Base-by-base conservation (phyloP, 2,329 filamentous ascomycete genomes). In the Paecilomyces niveus region DNA sequence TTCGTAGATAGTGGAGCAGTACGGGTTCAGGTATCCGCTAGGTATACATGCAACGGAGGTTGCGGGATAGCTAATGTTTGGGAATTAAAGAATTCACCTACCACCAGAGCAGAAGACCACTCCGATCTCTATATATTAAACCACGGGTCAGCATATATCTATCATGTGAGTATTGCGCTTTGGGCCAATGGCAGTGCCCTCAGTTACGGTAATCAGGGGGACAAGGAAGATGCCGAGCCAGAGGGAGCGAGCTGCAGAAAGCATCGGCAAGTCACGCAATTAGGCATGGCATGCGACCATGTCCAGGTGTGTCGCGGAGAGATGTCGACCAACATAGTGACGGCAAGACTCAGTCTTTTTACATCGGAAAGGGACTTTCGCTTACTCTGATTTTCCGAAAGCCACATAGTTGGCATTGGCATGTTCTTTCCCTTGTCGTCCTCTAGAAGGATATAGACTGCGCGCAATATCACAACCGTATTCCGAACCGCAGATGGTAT, bases 71-170 rank as follows among this genome's bases (percentile, higher is more conserved):
- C 15, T 18, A 22, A 45, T 18, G 5, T 18, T 45, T 45, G 39
- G 15, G 39, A 45, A 45, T 18, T 45, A 45, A 15, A 32, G 21
- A 59, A 61, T 56, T 58, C 75, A 88, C 89, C 67, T 88, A 96
- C 92, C 93, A 71, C 92, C 93, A 71, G 91, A 94, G 83, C 94
- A 97, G 81, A 99, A 99, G 73, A 92, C 90, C 63, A 97, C 92
- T 67, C 94, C 94, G 70, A 97, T 89, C 78, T 99, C 94, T 97
- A 70, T 67, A 45, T 45, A 54, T n/a, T 49, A 49, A 18, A 21
- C 54, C 39, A 60, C 59, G 52, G 1, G 56, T 72, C 61, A 71
- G 65, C 61, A 35, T 57, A 55, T 54, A 26, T 54, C 56, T 60
- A 57, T 57, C 50, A 52, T 10, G 50, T 24, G 50, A 52, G 39